Base-by-base conservation (phyloP, 2,329 filamentous ascomycete genomes). In the Fusarium brachygibbosum region DNA sequence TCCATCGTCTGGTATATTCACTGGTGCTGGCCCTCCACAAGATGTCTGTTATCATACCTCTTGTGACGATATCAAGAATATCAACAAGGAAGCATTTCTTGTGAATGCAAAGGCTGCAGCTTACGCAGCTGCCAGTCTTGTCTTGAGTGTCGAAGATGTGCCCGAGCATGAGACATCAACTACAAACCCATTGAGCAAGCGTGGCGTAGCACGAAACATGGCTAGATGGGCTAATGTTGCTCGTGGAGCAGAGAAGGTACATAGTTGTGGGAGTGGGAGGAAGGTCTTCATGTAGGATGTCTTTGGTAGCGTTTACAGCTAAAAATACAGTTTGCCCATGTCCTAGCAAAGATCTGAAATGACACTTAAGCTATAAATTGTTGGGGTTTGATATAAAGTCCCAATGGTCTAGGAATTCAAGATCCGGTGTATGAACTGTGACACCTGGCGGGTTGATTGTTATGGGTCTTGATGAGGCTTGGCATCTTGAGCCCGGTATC, bases 81-180 rank as follows among this genome's bases (percentile, higher is more conserved):
- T 82, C 62, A 77, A 82, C 70, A 75, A 76, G 70, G 78, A 80
- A 8, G 78, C 80, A 5, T 40, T 79, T 12, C 76, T 76, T 1
- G 58, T 76, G 31, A 82, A 79, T 58, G 60, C 79, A 52, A 79
- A 77, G 66, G 79, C 80, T 21, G 87, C 88, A 42, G 87, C 84
- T 2, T 79, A 82, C 63, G 82, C 81, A 1, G 81, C 84, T n/a
- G 86, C 85, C 16, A 60, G 71, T 40, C 75, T 81, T 19, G 77
- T 79, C n/a, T 69, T 77, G 32, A 76, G 70, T 56, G 53, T 80
- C 17, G 73, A 77, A 0, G 75, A 72, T 5, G 69, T 80, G 1
- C 78, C 79, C 1, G 28, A 10, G 6, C 65, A 68, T 23, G 59
- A 60, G 4, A 65, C 16, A 5, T 55, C 53, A 14, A 65, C 29